Percentiles rank a stretch among this genome's conserved stretches.
phyloP scores from a whole-genome alignment of 1,139 yeast species.

The Geotrichum aggregatum region DNA sequence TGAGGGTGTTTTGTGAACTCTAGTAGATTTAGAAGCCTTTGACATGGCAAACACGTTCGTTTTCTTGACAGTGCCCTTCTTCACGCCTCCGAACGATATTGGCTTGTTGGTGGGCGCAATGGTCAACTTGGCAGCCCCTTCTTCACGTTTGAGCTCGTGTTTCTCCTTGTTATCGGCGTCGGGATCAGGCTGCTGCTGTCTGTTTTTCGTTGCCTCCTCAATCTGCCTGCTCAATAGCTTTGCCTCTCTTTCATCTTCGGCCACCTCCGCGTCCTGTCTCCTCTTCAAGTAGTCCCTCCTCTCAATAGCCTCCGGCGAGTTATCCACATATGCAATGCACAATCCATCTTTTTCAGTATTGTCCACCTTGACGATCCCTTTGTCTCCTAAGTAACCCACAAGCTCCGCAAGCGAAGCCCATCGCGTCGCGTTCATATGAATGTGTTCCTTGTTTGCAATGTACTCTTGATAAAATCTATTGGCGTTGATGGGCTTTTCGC shows the following conservation, averaged over 20 bases:
- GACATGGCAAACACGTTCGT: conserved; percentile 24
- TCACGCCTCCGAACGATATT: not conserved
- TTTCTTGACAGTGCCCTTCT: conserved; percentile 16
- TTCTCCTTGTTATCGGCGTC: conserved; percentile 23
- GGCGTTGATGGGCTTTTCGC: conserved; percentile 74
- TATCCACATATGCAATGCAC: conserved; percentile 53
- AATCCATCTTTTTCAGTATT: conserved; percentile 45
- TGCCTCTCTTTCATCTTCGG: conserved; percentile 46
- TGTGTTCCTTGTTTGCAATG: conserved; percentile 66
- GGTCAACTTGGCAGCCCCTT: conserved; percentile 18
- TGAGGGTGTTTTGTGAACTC: no score
- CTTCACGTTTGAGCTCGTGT: conserved; percentile 25
- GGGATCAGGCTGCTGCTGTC: not conserved
- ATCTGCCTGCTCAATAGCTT: conserved; percentile 53
- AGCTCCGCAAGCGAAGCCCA: conserved; percentile 73
- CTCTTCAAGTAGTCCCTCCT: conserved; percentile 39
- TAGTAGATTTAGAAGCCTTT: conserved; percentile 3
- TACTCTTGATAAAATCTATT: conserved; percentile 89
- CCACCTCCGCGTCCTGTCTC: conserved; percentile 40
- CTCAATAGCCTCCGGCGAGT: conserved; percentile 45
- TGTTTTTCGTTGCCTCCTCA: conserved; percentile 39
- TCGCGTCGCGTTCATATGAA: conserved; percentile 85
- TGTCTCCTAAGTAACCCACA: conserved; percentile 57
- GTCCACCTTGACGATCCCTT: conserved; percentile 57
- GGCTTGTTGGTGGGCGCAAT: conserved; percentile 17